Base-by-base conservation (phyloP, 192 early-diverging fungal species). In the Umbelopsis ramanniana region DNA sequence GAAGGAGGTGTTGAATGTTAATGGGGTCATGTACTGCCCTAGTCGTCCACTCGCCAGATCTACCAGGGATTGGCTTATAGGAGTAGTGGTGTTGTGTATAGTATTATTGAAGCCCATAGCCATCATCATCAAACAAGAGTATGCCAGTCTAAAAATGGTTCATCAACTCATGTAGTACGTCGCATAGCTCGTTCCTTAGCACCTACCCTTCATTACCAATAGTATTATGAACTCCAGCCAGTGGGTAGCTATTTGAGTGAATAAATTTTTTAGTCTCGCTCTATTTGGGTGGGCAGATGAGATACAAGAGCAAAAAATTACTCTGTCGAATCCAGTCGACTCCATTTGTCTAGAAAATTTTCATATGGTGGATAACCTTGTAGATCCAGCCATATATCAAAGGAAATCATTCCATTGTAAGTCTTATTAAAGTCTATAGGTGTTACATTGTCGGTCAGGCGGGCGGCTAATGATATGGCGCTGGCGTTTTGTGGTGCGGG, bases 91-190 rank as follows among this genome's bases (percentile, higher is more conserved):
- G 33, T 83, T 83, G 4, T 76, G 57, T 10, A 82, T 77, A 4
- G 77, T 77, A 55, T 78, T 74, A 21, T 77, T 81, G 50, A 86
- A 86, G 2, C 80, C 82, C 10, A 72, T 50, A 3, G 82, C 84
- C 78, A 85, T 72, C 0, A 76, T 69, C 84, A 86, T 83, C 82
- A 86, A 82, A 57, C 84, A 86, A 11, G 82, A 86, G 52, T 86
- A 86, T 17, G 82, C 84, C 46, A 81, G 38, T 14, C 74, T 76
- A 50, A 54, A 43, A 33, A 35, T 63, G 14, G 43, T 46, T 60
- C 46, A 70, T 10, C n/a, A 66, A 23, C n/a, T 12, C 52, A 24
- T 60, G 23, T 24, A 70, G 48, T 19, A 24, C 11, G 6, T 43
- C 11, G 40, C 40, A 29, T 70, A 43, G 38, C n/a, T 26, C 22